Evolutionary conservation across 768 basidiomycete species (phyloP).

Genomic region (Scleroderma citrinum): DNA sequence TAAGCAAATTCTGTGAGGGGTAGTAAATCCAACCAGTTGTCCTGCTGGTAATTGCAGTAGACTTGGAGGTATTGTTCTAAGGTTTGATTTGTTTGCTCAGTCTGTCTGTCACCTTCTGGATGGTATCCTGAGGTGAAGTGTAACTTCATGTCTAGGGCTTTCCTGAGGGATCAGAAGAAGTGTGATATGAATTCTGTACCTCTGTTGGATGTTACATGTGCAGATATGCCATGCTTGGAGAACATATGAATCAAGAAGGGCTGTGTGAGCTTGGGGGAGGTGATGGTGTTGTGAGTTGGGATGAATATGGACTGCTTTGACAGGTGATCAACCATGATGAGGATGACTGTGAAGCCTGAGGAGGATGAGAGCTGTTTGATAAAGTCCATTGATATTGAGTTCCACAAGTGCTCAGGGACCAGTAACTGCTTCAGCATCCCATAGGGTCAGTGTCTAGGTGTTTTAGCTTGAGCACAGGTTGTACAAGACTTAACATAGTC

Average conservation of each 20-base stretch:
- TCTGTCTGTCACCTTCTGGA: slow-evolving; percentile 11
- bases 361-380: not conserved
- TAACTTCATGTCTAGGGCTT: slow-evolving; percentile 18
- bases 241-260: slow-evolving; percentile 12
- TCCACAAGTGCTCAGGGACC: not conserved
- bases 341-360: not conserved
- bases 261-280: slow-evolving; percentile 1
- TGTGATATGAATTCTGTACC: slow-evolving; percentile 30
- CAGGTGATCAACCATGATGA: not conserved
- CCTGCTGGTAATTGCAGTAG: slow-evolving; percentile 27
- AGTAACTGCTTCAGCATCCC: not conserved
- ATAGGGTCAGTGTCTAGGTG: not conserved
- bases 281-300: not conserved
- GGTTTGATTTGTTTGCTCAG: slow-evolving; percentile 11
- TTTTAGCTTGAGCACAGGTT: not conserved
- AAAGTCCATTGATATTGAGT: not conserved
- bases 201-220: slow-evolving; percentile 19
- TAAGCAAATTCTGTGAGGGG: slow-evolving; percentile 28
- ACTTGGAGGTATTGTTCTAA: slow-evolving; percentile 32
- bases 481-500: slow-evolving; percentile 11
- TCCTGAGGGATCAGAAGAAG: slow-evolving; percentile 25
- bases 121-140: slow-evolving; percentile 17
- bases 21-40: slow-evolving; percentile 30
- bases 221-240: slow-evolving; percentile 17
- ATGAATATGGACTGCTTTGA: not conserved